Base-by-base conservation (phyloP, 805 yeast genomes). In the Tetrapisispora iriomotensis region DNA sequence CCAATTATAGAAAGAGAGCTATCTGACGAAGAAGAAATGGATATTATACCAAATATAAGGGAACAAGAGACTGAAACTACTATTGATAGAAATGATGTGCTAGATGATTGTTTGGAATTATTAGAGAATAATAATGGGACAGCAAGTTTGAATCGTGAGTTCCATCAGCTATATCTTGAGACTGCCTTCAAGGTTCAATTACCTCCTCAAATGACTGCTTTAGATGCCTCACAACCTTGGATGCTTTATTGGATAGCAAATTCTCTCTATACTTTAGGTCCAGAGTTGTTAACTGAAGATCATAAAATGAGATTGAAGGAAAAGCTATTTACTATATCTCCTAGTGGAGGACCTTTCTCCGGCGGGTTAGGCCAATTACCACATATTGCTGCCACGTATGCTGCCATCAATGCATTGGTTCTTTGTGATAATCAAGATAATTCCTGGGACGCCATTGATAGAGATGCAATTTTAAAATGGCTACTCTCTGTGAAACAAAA, bases 221-320 rank as follows among this genome's bases (percentile, higher is more conserved):
- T 85, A 34, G 96, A 90, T 59, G 92, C 96, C 0, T 82, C 92
- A n/a, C 87, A 81, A 44, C 78, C 95, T 0, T 92, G 97, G 97
- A 63, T 90, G 52, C 42, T 83, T 1, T 90, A 82, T 56, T 92
- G 98, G 98, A 61, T 80, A 6, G 54, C 73, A 33, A 86, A 85
- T 54, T 67, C 79, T 0, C 49, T 69, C 32, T 48, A 56, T 3
- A 39, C 76, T 1, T 45, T 80, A 22, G 70, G 70, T 1, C 60
- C 36, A 8, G 47, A 44, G 2, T 42, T 45, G 38, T 37, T 65
- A 1, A 41, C 46, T 2, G 49, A 43, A 17, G 56, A 51, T 2
- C 45, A 51, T n/a, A 61, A 59, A 36, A 40, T 41, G 22, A 54
- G 45, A 40, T 64, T 66, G 1, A 45, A 50, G 0, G 46, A 47